Evolutionary conservation across 2,329 filamentous ascomycete species (phyloP), one percentile per base, ranked within the genome.

Genomic region (Xylariales sp.): DNA sequence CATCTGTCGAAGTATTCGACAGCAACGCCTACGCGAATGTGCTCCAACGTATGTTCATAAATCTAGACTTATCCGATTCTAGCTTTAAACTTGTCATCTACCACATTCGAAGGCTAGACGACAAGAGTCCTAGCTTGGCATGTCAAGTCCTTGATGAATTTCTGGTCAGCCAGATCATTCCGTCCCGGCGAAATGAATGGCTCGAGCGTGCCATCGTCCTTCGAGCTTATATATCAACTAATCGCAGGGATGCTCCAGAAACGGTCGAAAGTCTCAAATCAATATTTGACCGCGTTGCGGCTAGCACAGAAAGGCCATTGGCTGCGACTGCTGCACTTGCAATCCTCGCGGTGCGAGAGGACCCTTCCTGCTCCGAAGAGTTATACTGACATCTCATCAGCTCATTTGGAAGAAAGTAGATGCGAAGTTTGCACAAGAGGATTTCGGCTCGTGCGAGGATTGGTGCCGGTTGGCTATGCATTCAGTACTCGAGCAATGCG

Each of bases 381-480:
- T 16, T 12, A 31, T n/a, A 24, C 54, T 46, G 20, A 31, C 16
- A 9, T 4, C n/a, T 10, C 5, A n/a, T 4, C 45, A 91, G 85
- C 61, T 95, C 3, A 64, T 95, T 3, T 96, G 89, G 88, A 93
- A 88, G 61, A 76, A 73, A 19, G 69, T 86, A n/a, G 84, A 89
- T 39, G 62, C 69, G 1, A 68, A 69, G 11, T 79, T 77, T 46
- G 63, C 63, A 1, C 69, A 75, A 22, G 66, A 71, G 2, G 63
- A 78, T 12, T 76, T 74, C 41, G 65, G 70, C 3, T 49, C 68
- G 11, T 76, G 84, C 1, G 75, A 84, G 47, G 62, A 68, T 38
- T 96, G 88, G 88, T 94, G 87, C 52, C 70, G 62, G 6, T 57
- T 88, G 14, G 82, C 85, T 1, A 67, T 85, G 10, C 82, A 89